Percentiles rank a stretch among this genome's conserved stretches.
Conservation (phyloP, 164 flowering plant species). For the Santalum album region DNA sequence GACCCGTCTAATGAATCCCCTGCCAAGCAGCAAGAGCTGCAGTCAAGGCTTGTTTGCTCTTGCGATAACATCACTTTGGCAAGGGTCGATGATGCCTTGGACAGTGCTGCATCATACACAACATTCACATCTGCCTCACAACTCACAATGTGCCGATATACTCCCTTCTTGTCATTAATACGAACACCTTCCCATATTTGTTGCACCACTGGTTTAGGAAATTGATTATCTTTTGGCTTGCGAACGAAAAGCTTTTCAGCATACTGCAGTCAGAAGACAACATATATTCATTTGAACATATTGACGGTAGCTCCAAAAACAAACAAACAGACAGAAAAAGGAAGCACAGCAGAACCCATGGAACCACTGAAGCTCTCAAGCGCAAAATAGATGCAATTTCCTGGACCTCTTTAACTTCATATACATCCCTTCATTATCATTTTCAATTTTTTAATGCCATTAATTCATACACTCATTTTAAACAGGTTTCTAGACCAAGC, state of each 20-base stretch:
- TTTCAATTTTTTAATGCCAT: no score
- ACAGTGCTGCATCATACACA: constrained; percentile 32
- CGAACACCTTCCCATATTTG: constrained; percentile 70
- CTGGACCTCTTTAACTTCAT: no score
- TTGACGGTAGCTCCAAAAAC: neutral
- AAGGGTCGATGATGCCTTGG: constrained; percentile 26
- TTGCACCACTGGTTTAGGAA: constrained; percentile 38
- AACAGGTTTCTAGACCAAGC: no score
- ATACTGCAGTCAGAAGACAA: constrained; percentile 43
- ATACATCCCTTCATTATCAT: no score
- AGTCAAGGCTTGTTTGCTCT: constrained; percentile 31
- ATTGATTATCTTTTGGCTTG: constrained; percentile 32
- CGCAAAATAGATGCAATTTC: no score
- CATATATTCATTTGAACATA: neutral
- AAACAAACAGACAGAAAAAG: no score
- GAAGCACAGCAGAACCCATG: no score
- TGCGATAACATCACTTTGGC: constrained; percentile 60
- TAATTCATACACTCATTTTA: no score
- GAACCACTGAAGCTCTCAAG: no score
- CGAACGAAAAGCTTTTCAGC: constrained; percentile 63
- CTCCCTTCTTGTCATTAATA: constrained; percentile 64
- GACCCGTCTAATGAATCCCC: constrained; percentile 14
- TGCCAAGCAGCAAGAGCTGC: neutral
- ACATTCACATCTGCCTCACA: constrained; percentile 64
- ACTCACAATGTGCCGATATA: constrained; percentile 57